phyloP scores from a whole-genome alignment of 495 filamentous ascomycete species.

The Aspergillus campestris region DNA sequence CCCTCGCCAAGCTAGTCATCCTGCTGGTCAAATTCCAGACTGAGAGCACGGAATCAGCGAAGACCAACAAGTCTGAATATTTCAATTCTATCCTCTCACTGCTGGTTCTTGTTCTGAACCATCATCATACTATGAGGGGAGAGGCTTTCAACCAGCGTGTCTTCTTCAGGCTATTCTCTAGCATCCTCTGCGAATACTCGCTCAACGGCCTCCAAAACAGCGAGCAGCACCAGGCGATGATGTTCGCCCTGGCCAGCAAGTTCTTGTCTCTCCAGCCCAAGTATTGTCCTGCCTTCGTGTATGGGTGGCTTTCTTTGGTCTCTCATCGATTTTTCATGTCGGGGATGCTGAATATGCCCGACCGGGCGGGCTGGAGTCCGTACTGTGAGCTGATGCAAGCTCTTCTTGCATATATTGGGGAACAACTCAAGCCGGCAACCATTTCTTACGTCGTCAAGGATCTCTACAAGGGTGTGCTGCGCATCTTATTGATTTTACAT shows the following conservation, averaged over 20 bases:
- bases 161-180: slow-evolving; percentile 87
- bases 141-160: slow-evolving; percentile 80
- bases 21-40: slow-evolving; percentile 64
- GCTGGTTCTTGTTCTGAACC: slow-evolving; percentile 70
- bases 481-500: slow-evolving; percentile 74
- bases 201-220: slow-evolving; percentile 36
- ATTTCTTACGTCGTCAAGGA: slow-evolving; percentile 66
- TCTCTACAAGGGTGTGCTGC: slow-evolving; percentile 74
- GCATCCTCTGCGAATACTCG: slow-evolving; percentile 64
- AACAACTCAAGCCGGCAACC: slow-evolving; percentile 65
- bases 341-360: slow-evolving; percentile 59
- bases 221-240: slow-evolving; percentile 57
- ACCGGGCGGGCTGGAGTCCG: slow-evolving; percentile 62
- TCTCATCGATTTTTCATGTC: slow-evolving; percentile 85
- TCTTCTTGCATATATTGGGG: slow-evolving; percentile 65
- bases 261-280: slow-evolving; percentile 67
- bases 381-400: slow-evolving; percentile 70
- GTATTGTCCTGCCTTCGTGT: slow-evolving; percentile 71
- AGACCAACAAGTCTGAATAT: slow-evolving; percentile 52
- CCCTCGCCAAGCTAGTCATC: slow-evolving; percentile 76
- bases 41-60: slow-evolving; percentile 49
- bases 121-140: slow-evolving; percentile 72
- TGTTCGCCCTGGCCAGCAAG: slow-evolving; percentile 64
- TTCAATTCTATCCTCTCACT: slow-evolving; percentile 69
- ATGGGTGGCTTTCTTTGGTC: slow-evolving; percentile 74